These are phyloP conservation scores for Botrytis pseudocinerea DNA, from an alignment of 2,329 filamentous ascomycete genomes.

Conservation along the genomic window DNA sequence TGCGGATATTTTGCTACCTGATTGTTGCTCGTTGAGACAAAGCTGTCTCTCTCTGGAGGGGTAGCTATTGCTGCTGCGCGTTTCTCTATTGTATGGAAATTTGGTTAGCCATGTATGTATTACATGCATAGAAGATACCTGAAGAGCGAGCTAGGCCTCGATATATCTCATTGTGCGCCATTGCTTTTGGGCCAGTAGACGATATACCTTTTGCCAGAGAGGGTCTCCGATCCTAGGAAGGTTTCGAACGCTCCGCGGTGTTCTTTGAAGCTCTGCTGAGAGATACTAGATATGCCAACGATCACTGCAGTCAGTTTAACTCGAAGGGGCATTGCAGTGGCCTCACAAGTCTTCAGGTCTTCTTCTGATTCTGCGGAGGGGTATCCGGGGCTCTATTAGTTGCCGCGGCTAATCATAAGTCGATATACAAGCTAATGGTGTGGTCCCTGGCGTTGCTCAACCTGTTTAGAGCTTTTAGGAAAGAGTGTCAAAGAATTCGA, in stretches of 20 bases:
- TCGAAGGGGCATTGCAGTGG: neutral
- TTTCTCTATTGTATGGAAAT: neutral
- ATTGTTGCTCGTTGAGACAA: neutral
- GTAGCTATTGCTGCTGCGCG: neutral
- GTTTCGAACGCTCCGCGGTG: neutral
- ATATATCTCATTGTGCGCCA: neutral
- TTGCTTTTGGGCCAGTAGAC: neutral
- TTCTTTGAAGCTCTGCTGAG: neutral
- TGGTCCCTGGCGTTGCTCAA: neutral
- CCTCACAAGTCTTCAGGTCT: neutral
- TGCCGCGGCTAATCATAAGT: neutral
- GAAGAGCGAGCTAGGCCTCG: neutral
- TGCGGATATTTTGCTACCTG: neutral
- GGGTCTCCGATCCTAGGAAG: neutral
- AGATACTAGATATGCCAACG: too few relatives aligned
- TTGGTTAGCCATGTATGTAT: neutral
- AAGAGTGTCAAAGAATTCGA: neutral
- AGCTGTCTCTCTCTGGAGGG: neutral
- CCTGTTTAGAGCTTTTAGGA: neutral
- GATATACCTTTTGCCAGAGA: neutral
- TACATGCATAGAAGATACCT: neutral
- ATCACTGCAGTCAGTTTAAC: neutral
- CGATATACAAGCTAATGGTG: neutral
- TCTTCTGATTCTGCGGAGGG: neutral
- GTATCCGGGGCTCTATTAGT: too few relatives aligned